Conservation (phyloP, 2,329 filamentous ascomycete genomes). For the Chaetomium globosum region DNA sequence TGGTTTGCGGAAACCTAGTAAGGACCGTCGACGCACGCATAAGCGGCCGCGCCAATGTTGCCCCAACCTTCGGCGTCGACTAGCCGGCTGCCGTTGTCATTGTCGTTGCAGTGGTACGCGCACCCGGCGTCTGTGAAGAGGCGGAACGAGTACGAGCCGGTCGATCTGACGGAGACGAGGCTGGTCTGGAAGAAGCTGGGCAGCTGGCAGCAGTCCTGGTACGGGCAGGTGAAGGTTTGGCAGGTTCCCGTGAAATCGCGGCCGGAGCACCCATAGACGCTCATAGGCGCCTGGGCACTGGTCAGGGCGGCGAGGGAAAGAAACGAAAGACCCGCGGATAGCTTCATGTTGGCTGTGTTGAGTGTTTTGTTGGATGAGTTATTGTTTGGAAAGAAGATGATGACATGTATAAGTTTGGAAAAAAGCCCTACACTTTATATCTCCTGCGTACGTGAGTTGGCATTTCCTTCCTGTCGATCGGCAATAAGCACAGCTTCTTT, state of each 20-base stretch:
- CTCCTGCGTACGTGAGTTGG: background rate
- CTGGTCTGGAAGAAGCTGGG: background rate
- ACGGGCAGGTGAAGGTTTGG: background rate
- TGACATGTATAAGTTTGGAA: background rate
- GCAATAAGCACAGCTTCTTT: background rate
- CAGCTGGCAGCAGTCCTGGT: background rate
- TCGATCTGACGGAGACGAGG: background rate
- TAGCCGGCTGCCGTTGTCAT: background rate
- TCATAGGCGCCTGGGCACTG: background rate
- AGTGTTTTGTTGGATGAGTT: background rate
- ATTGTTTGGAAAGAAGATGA: background rate
- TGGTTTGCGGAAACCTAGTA: background rate
- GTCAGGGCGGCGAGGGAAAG: background rate
- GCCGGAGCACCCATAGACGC: background rate
- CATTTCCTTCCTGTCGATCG: background rate
- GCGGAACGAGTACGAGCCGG: background rate
- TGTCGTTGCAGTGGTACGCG: background rate
- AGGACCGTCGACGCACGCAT: background rate
- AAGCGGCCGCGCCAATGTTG: background rate
- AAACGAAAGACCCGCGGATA: background rate
- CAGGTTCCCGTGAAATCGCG: background rate
- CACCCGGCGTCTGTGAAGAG: background rate
- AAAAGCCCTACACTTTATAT: background rate
- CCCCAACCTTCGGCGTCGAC: background rate
- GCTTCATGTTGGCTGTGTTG: background rate